A percentile compares a stretch with the other conserved stretches of the same genome.
Evolutionary conservation across 202 grass and related monocot genomes (phyloP).

Genomic region (Miscanthus sacchariflorus): DNA sequence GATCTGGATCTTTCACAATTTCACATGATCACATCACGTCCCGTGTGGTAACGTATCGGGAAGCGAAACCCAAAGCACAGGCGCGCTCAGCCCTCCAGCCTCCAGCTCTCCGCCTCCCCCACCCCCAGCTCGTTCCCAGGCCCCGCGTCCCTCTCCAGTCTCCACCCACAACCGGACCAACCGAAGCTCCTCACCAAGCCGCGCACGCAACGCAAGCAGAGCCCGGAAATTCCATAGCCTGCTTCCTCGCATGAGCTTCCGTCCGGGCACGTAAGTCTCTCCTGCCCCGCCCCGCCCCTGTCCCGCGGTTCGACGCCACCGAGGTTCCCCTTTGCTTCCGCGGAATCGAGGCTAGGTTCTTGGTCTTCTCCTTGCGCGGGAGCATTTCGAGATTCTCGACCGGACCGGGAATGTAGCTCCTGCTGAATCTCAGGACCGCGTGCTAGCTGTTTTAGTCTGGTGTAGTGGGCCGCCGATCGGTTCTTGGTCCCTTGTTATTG

Average conservation of each 20-base stretch:
- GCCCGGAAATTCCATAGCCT: neutral
- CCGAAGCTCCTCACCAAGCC: conserved; percentile 16
- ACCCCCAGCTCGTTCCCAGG: neutral
- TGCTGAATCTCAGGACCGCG: conserved; percentile 19
- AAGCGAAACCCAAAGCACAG: neutral
- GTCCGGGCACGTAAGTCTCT: conserved; percentile 39
- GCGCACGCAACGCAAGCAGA: neutral
- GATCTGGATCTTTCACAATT: too few relatives aligned
- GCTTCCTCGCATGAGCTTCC: conserved; percentile 34
- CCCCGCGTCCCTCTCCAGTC: conserved; percentile 34
- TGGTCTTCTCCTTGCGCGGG: conserved; percentile 20
- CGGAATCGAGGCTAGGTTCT: conserved; percentile 12
- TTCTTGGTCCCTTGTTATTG: neutral
- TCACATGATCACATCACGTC: too few relatives aligned
- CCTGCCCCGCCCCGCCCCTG: neutral
- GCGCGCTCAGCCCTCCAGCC: neutral
- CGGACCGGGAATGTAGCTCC: neutral
- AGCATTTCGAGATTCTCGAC: neutral
- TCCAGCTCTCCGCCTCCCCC: neutral
- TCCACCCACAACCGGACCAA: conserved; percentile 7
- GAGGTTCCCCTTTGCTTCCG: conserved; percentile 10
- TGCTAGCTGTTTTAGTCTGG: neutral
- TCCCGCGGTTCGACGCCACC: neutral
- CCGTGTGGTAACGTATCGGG: too few relatives aligned
- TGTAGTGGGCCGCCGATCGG: neutral